Evolutionary conservation across 2,329 filamentous ascomycete species (phyloP).

Genomic region (Stemphylium lycopersici): DNA sequence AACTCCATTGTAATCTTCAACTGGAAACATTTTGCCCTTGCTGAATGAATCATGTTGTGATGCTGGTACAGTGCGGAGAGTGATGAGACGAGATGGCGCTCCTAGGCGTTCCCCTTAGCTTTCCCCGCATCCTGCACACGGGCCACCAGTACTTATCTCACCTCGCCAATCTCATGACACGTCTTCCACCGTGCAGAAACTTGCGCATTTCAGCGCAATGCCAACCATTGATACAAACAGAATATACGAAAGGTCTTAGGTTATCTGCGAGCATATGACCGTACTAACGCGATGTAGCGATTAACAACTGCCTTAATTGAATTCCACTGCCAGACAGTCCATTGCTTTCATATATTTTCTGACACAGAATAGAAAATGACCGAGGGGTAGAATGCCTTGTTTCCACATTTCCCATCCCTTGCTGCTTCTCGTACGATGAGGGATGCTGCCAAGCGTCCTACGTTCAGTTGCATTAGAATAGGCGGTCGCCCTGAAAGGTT

Average conservation of each 20-base stretch:
- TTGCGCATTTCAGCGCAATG: conserved; percentile 15
- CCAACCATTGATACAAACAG: background rate
- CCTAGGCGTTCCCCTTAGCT: background rate
- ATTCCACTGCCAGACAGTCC: too few relatives aligned
- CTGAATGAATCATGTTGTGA: background rate
- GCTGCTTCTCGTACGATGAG: background rate
- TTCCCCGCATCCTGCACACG: background rate
- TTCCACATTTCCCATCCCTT: background rate
- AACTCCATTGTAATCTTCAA: background rate
- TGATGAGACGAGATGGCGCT: background rate
- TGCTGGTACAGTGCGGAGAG: background rate
- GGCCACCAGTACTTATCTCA: background rate
- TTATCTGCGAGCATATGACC: background rate
- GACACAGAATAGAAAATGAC: background rate
- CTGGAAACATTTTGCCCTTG: background rate
- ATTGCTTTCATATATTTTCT: too few relatives aligned
- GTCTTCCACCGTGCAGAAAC: conserved; percentile 7
- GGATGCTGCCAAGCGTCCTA: background rate
- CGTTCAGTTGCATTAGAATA: background rate
- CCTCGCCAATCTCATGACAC: background rate
- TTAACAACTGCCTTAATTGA: too few relatives aligned
- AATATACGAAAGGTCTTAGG: background rate
- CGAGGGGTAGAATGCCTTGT: background rate
- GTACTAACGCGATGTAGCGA: background rate
- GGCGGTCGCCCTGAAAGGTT: background rate